Evolutionary conservation across 2,329 filamentous ascomycete genomes (phyloP), one percentile per base, ranked within the genome.

Genomic region (Calonectria honghensis): DNA sequence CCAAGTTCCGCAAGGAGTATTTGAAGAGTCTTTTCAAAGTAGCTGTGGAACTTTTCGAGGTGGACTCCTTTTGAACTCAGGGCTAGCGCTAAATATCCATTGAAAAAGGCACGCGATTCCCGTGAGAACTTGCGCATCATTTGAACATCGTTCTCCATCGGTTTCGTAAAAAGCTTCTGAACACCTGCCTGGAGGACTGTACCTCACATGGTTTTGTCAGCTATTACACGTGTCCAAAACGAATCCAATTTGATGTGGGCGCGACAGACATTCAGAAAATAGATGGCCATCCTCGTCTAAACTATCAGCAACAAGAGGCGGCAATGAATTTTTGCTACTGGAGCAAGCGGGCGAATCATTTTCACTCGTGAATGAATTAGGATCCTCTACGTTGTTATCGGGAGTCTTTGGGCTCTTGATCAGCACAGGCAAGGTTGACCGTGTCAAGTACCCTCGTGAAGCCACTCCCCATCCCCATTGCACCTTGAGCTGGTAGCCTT

Each of bases 391-490:
- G 7, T 54, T 54, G 14, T 20, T 54, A 14, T 54, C 14, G 27
- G 51, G 16, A 13, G 24, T 9, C 24, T 20, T 31, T 0, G 51
- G 27, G 51, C 14, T 6, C 3, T 20, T 54, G 27, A 6, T 13
- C 4, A 6, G 51, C 9, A 54, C 51, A 2, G 51, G 27, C 10
- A 54, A 31, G 11, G 51, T 31, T 10, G 51, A 31, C 51, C 51
- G 24, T 10, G 51, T 13, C 50, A 52, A 29, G 27, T 52, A 52
- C 2, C 50, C 50, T 6, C 50, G 50, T 52, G 50, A 52, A 52
- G 50, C 50, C 24, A 52, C 24, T 18, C 50, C 50, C 50, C 50
- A 52, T 52, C 50, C 50, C 50, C 50, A 52, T 31, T 52, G 50
- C 24, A 52, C 50, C n/a, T 52, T 52, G 50, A 52, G n/a, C 50